phyloP scores from a whole-genome alignment of 2,329 filamentous ascomycete genomes.

The Cryphonectria nitschkei region DNA sequence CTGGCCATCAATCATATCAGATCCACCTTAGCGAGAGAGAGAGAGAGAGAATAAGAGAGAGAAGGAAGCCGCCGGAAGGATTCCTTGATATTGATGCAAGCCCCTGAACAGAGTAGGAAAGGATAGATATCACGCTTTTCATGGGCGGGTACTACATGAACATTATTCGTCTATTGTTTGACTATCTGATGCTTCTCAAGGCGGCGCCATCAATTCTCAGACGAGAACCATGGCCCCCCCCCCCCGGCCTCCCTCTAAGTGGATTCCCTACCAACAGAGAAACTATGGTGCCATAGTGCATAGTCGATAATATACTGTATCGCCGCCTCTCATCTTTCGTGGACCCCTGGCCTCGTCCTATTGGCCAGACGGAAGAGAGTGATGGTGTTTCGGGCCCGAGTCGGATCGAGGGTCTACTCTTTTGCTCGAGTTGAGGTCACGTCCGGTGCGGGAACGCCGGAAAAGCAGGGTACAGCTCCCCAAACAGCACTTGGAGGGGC shows the following conservation, averaged over 20 bases:
- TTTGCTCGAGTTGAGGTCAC: not conserved
- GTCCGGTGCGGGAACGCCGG: constrained; percentile 1
- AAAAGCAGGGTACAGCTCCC: not conserved
- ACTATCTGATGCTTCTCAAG: not conserved
- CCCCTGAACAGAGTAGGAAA: constrained; percentile 7
- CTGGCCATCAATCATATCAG: not conserved
- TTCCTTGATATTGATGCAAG: constrained; percentile 10
- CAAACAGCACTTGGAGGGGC: not conserved
- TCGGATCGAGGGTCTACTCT: not conserved
- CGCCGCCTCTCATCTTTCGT: not conserved
- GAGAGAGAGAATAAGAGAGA: not conserved
- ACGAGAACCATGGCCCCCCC: not conserved
- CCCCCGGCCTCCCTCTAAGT: not conserved
- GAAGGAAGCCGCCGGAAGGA: not conserved
- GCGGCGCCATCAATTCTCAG: not conserved
- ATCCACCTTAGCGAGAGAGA: not conserved
- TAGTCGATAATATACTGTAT: not conserved
- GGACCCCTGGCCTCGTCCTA: not conserved
- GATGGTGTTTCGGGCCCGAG: not conserved
- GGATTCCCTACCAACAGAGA: not conserved
- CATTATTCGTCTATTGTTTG: not conserved
- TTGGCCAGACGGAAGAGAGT: not conserved
- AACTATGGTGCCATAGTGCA: not conserved
- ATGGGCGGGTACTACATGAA: not conserved
- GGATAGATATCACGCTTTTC: not conserved